Evolutionary conservation across 495 filamentous ascomycete genomes (phyloP).

Genomic region (Podospora sp.): DNA sequence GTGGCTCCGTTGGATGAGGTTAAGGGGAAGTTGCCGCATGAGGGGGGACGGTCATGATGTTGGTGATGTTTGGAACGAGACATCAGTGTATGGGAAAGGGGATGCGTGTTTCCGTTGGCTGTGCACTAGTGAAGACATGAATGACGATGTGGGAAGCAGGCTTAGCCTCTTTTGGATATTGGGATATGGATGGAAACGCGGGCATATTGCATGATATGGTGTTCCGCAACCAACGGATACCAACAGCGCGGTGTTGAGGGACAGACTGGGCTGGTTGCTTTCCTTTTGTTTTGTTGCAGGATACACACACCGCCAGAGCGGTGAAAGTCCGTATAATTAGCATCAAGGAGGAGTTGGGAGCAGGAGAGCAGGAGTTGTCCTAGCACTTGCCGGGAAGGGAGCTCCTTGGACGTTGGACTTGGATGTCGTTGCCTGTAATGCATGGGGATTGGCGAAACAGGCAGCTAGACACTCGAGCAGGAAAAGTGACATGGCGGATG

Average conservation of each 20-base stretch:
- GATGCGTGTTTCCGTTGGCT: neutral
- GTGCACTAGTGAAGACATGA: neutral
- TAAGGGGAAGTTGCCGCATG: constrained; percentile 11
- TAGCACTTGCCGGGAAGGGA: too few relatives aligned
- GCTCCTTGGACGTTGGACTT: too few relatives aligned
- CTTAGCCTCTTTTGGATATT: neutral
- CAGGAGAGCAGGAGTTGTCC: too few relatives aligned
- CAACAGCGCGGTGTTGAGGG: neutral
- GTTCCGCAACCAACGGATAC: neutral
- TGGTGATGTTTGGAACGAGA: neutral
- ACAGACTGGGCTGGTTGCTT: neutral
- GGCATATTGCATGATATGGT: neutral
- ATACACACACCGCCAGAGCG: neutral
- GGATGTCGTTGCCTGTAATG: too few relatives aligned
- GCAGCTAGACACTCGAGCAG: too few relatives aligned
- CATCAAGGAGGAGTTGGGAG: too few relatives aligned
- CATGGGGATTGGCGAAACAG: too few relatives aligned
- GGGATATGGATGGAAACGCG: neutral
- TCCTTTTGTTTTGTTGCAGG: neutral
- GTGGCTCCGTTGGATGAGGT: constrained; percentile 28
- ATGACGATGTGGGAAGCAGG: neutral
- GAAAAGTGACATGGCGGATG: too few relatives aligned
- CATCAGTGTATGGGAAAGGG: neutral
- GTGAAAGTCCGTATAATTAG: too few relatives aligned
- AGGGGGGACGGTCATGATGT: neutral